These are phyloP conservation scores for Clarireedia sp. DNA, from an alignment of 2,329 filamentous ascomycete genomes.

Conservation along the genomic window DNA sequence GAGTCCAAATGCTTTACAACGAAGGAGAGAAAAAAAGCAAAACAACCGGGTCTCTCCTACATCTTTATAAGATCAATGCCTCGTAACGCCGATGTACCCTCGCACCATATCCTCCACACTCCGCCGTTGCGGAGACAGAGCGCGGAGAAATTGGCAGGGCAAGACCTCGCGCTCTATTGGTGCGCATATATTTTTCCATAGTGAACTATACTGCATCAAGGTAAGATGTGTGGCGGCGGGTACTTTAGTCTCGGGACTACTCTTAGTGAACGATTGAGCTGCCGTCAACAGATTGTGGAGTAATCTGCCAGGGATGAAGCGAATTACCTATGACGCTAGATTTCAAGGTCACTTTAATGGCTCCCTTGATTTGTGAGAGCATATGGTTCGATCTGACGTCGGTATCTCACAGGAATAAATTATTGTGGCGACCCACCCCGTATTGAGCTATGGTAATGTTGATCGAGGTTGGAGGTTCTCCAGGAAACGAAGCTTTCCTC, in stretches of 20 bases:
- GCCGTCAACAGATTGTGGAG: no score
- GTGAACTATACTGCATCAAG: not conserved
- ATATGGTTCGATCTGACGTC: no score
- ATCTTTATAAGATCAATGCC: not conserved
- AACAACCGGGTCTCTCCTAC: not conserved
- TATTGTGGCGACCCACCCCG: no score
- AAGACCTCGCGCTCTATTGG: not conserved
- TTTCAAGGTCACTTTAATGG: no score
- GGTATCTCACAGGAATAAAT: no score
- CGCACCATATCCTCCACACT: not conserved
- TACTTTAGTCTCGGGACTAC: not conserved
- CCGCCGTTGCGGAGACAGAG: not conserved
- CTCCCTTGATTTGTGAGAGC: no score
- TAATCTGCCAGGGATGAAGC: no score
- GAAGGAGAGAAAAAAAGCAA: not conserved
- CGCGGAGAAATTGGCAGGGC: not conserved
- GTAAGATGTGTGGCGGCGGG: not conserved
- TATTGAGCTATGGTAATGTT: no score
- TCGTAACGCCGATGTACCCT: not conserved
- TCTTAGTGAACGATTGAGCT: no score
- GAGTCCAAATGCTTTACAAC: not conserved
- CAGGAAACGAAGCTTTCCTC: no score
- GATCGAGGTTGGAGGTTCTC: no score
- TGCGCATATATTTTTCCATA: not conserved
- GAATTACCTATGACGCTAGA: no score